Base-by-base conservation (phyloP, 257 asterid species). In the Scutellaria baicalensis region DNA sequence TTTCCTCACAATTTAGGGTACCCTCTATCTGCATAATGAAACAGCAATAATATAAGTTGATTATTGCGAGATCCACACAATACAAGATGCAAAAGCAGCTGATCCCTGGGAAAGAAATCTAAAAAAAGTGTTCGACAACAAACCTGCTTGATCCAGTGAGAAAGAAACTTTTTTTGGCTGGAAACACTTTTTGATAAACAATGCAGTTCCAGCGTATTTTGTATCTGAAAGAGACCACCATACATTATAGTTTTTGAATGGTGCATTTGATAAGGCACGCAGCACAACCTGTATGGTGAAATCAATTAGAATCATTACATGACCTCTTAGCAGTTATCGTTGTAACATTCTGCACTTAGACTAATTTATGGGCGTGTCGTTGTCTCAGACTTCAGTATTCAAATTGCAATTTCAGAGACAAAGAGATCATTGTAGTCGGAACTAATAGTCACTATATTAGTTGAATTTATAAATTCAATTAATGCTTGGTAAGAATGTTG, bases 171-270 rank as follows among this genome's bases (percentile, higher is more conserved):
- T 88, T 61, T 70, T 77, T 3, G 98, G 97, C 74, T 80, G 80
- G 79, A 88, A 90, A 65, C 95, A 88, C 78, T 84, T 87, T 69
- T 87, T 93, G 23, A 93, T 75, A 61, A 93, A 72, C 73, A 93
- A 70, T 44, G 90, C 95, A 77, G 98, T 93, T 71, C 98, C 98
- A 74, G 98, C 97, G 82, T 93, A 93, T 70, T 93, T 93, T 64
- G 92, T 70, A 81, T 93, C 97, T 1, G 98, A 87, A 71, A 93
- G 95, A 77, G 98, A 93, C 98, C 97, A 93, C 98, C 97, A 93
- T 44, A 90, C 88, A 9, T 83, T 75, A 67, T 86, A 93, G 63
- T 88, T 82, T 77, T 78, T 87, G 69, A 86, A 90, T 44, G 93
- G 91, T 71, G 81, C 80, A 77, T 59, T 84, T 69, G 95, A 84